phyloP scores from a whole-genome alignment of 139 green algal genomes.

The Tetraselmis chui region DNA sequence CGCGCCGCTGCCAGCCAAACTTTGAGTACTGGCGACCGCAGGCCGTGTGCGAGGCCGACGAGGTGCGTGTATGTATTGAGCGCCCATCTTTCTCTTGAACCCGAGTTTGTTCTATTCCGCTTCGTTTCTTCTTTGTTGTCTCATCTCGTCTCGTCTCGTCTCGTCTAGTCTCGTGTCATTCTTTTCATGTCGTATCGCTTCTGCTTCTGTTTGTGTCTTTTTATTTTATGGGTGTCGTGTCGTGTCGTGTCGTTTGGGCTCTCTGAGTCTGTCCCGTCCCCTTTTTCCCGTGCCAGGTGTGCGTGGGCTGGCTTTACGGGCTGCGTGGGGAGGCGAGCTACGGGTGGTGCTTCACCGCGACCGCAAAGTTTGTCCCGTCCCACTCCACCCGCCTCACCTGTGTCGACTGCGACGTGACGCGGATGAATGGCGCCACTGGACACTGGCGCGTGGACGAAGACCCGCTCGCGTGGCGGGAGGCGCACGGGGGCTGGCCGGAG shows the following conservation, averaged over 20 bases:
- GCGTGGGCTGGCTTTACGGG: not conserved
- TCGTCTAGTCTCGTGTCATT: no score
- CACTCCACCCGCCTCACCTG: not conserved
- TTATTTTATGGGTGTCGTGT: no score
- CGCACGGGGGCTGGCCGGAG: not conserved
- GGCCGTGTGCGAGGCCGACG: not conserved
- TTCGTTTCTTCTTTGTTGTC: no score
- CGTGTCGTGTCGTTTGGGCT: no score
- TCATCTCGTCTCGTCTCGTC: no score
- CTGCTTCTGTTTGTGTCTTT: no score
- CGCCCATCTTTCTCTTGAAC: no score
- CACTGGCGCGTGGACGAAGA: not conserved
- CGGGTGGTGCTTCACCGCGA: not conserved
- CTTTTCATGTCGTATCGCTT: no score
- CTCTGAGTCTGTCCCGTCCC: no score
- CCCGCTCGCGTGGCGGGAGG: not conserved
- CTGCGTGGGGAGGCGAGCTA: not conserved
- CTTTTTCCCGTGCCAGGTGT: not conserved
- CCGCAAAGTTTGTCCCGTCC: not conserved
- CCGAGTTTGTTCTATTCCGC: no score
- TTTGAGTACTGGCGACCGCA: not conserved
- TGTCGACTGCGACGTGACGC: not conserved
- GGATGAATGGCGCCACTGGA: not conserved
- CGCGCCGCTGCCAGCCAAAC: not conserved
- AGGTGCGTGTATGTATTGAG: no score